Base-by-base conservation (phyloP, 768 basidiomycete genomes). In the Grammothele lineata region DNA sequence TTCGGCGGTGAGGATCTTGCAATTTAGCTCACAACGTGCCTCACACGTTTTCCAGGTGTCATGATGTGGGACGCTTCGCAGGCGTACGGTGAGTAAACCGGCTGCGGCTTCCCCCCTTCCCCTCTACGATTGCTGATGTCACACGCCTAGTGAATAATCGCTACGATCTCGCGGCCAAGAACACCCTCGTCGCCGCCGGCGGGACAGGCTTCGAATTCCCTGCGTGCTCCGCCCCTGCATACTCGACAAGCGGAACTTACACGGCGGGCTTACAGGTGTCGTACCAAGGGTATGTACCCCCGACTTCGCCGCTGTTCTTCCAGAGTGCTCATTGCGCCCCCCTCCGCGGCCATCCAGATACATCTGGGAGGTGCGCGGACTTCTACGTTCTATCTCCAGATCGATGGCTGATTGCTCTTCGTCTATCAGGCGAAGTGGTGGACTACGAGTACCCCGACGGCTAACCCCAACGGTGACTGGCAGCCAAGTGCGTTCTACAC, bases 171-270 rank as follows among this genome's bases (percentile, higher is more conserved):
- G 77, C 73, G 5, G 76, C 84, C 50, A 85, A 87, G 65, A 73
- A 75, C 48, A 72, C 77, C 22, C 68, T 85, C 30, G 62, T 65
- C 12, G 75, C 77, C 12, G 78, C 82, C 27, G 82, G 83, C 38
- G 80, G 81, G n/a, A 80, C 78, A 15, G 81, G 83, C 7, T 86
- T 85, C 62, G 77, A 76, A 3, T 85, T 71, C 63, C 81, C 82
- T 14, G 53, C 75, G 41, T 86, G 82, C 59, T 70, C 75, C 33
- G 78, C 81, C 9, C 68, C 78, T 15, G 71, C 78, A 0, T 85
- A 65, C 56, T 66, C 68, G 40, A 59, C 75, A 8, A 77, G 78
- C 15, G 70, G 61, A 7, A 67, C 58, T 45, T 84, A 86, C 60
- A 55, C 70, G 4, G 80, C 69, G 3, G 77, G 77, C 22, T 65